Percentiles rank a stretch among this genome's conserved stretches.
These are phyloP conservation scores for Endothia cerciana DNA, from an alignment of 2,329 filamentous ascomycete genomes.

Conservation along the genomic window DNA sequence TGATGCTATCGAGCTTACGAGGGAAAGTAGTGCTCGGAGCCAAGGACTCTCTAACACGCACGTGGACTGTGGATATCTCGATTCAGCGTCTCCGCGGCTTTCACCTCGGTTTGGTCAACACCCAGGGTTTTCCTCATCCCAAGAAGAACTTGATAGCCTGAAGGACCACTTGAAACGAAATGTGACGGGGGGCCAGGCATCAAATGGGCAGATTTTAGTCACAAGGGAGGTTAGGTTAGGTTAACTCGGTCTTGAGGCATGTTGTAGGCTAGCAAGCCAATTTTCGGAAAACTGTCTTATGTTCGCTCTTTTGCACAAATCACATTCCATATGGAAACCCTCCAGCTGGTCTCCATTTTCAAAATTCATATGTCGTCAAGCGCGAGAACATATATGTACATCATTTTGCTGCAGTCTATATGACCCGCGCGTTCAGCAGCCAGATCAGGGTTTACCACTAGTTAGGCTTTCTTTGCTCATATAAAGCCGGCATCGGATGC, in stretches of 20 bases:
- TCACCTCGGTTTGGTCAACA: background rate
- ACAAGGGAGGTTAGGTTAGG: slow-evolving; percentile 22
- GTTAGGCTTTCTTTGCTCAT: background rate
- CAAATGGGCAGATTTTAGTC: slow-evolving; percentile 12
- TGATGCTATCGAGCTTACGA: slow-evolving; percentile 24
- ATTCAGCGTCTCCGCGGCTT: background rate
- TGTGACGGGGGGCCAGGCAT: background rate
- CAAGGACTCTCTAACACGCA: background rate
- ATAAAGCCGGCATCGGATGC: background rate
- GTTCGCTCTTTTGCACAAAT: too few relatives aligned
- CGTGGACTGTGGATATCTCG: background rate
- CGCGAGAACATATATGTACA: too few relatives aligned
- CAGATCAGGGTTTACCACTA: too few relatives aligned
- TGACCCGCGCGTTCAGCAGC: background rate
- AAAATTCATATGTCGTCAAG: too few relatives aligned
- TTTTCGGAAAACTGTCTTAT: too few relatives aligned
- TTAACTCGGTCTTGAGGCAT: slow-evolving; percentile 11
- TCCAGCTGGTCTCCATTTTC: too few relatives aligned
- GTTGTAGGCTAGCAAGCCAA: too few relatives aligned
- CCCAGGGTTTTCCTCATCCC: background rate
- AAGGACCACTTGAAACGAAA: background rate
- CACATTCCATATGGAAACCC: too few relatives aligned
- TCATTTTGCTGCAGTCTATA: too few relatives aligned
- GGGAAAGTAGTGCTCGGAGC: slow-evolving; percentile 13
- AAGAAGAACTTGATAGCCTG: background rate